These are phyloP conservation scores for Acanthamoeba quina DNA, from an alignment of 208 protist genomes.

Conservation along the genomic window DNA sequence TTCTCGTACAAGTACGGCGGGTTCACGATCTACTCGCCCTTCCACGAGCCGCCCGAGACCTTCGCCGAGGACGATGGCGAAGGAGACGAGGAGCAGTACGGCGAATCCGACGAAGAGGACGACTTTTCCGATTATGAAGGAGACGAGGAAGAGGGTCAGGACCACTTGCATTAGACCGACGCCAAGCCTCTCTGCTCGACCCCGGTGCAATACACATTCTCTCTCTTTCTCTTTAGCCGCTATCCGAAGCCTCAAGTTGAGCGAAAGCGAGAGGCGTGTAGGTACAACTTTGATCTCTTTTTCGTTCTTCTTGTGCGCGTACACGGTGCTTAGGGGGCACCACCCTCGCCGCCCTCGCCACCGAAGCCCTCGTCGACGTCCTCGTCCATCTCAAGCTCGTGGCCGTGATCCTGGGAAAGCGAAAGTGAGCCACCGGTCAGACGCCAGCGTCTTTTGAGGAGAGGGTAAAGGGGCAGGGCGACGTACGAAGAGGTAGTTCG, in stretches of 20 bases:
- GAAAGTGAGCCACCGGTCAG: background rate
- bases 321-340: background rate
- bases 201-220: too few relatives aligned
- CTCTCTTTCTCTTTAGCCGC: too few relatives aligned
- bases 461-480: background rate
- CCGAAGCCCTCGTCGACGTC: conserved; percentile 4
- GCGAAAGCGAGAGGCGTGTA: too few relatives aligned
- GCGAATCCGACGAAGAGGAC: background rate
- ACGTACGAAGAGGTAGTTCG: conserved; percentile 71
- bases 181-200: too few relatives aligned
- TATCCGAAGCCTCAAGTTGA: too few relatives aligned
- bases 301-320: too few relatives aligned
- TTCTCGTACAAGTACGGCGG: conserved; percentile 77
- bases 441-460: background rate
- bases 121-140: conserved; percentile 17
- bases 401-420: conserved; percentile 21
- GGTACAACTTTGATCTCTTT: too few relatives aligned
- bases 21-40: conserved; percentile 78
- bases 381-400: conserved; percentile 31
- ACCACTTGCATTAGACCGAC: too few relatives aligned
- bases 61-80: conserved; percentile 12
- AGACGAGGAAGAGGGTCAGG: background rate
- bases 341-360: background rate
- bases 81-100: background rate
- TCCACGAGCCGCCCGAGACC: conserved; percentile 37